These are phyloP conservation scores for Guadua angustifolia DNA, from an alignment of 176 grass and related monocot genomes.

Conservation along the genomic window DNA sequence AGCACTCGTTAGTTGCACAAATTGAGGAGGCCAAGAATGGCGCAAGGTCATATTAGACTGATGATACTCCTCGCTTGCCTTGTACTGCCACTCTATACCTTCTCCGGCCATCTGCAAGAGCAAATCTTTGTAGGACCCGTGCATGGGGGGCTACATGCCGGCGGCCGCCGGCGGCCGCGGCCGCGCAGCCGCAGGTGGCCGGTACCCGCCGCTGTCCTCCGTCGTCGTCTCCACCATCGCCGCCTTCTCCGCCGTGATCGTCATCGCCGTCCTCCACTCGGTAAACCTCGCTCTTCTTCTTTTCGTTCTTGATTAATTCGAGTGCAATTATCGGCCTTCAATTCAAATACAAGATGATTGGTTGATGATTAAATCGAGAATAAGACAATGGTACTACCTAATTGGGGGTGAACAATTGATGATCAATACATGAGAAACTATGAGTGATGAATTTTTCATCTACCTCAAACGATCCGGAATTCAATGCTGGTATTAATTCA, in stretches of 20 bases:
- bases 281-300: not conserved
- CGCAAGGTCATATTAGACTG: slow-evolving; percentile 4
- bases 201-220: slow-evolving; percentile 42
- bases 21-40: slow-evolving; percentile 27
- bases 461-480: too few relatives aligned
- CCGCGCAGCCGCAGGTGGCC: not conserved
- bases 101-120: too few relatives aligned
- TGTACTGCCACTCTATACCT: too few relatives aligned
- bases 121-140: not conserved
- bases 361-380: too few relatives aligned
- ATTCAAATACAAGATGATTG: too few relatives aligned
- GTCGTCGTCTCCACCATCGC: slow-evolving; percentile 57
- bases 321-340: not conserved
- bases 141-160: slow-evolving; percentile 39
- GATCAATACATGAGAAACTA: too few relatives aligned
- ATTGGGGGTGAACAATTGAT: too few relatives aligned
- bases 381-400: too few relatives aligned
- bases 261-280: slow-evolving; percentile 58
- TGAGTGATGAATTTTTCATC: too few relatives aligned
- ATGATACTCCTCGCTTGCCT: too few relatives aligned
- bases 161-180: slow-evolving; percentile 14
- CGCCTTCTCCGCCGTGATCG: not conserved
- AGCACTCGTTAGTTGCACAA: slow-evolving; percentile 20
- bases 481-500: too few relatives aligned
- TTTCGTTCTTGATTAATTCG: not conserved